Evolutionary conservation across 1,284 basidiomycete genomes (phyloP).

Genomic region (Mycena sp.): DNA sequence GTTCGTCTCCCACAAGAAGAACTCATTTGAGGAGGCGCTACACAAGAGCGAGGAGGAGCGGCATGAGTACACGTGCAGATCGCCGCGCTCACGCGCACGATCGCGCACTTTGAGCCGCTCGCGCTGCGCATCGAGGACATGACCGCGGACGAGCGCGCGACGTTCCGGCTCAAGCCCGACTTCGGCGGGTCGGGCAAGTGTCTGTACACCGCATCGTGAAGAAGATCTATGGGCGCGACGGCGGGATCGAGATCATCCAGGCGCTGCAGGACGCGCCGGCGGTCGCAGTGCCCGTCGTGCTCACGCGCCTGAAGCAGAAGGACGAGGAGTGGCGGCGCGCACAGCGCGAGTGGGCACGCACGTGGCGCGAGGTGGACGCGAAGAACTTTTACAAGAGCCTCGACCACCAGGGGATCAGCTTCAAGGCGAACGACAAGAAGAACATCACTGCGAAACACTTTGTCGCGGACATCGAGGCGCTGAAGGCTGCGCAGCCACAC

Average conservation of each 20-base stretch:
- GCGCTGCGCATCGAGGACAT: slow-evolving; percentile 89
- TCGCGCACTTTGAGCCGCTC: slow-evolving; percentile 92
- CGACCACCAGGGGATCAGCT: slow-evolving; percentile 95
- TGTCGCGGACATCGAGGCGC: slow-evolving; percentile 87
- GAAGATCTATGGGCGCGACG: slow-evolving; percentile 92
- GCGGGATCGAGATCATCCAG: slow-evolving; percentile 86
- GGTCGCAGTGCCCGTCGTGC: slow-evolving; percentile 92
- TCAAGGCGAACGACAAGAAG: slow-evolving; percentile 98
- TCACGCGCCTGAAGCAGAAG: slow-evolving; percentile 91
- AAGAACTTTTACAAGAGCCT: slow-evolving; percentile 98
- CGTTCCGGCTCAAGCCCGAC: slow-evolving; percentile 88
- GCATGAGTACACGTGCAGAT: slow-evolving; percentile 98
- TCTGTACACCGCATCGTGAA: slow-evolving; percentile 95
- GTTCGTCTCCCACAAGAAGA: slow-evolving; percentile 97
- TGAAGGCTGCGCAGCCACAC: slow-evolving; percentile 74
- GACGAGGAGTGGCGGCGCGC: slow-evolving; percentile 98
- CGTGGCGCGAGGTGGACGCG: slow-evolving; percentile 97
- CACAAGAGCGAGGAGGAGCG: slow-evolving; percentile 98
- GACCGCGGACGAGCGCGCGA: slow-evolving; percentile 86
- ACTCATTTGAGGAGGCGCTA: slow-evolving; percentile 94
- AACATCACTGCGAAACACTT: slow-evolving; percentile 91
- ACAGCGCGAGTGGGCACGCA: slow-evolving; percentile 96
- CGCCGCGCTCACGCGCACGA: slow-evolving; percentile 92
- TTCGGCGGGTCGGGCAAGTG: slow-evolving; percentile 90
- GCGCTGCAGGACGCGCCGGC: slow-evolving; percentile 94